Base-by-base conservation (phyloP, 495 filamentous ascomycete genomes). In the Letharia lupina region DNA sequence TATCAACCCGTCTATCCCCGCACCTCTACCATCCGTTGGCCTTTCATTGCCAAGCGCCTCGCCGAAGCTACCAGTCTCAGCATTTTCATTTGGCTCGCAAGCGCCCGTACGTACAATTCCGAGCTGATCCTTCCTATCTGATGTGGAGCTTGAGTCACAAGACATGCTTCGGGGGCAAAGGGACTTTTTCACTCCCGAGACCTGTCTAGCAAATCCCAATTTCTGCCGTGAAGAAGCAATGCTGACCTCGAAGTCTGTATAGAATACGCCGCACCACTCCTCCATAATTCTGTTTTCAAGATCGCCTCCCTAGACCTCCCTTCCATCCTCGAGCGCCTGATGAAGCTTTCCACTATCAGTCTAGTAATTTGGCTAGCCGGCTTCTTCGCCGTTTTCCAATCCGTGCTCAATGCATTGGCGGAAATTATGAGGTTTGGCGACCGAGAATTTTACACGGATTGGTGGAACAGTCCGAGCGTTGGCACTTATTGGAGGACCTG, bases 1-100 rank as follows among this genome's bases (percentile, higher is more conserved):
- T 98, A 98, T 76, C 94, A 98, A 76, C 93, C 94, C 1, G 91
- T 95, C 15, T 98, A 98, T 72, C 94, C 94, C 15, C 88, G 91
- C 52, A 89, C 87, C 20, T 73, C 80, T 1, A 80, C 81, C 41
- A 90, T 96, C 69, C 84, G 93, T 50, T 96, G 91, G 90, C 71
- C 82, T 4, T 97, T 97, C 73, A 89, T 98, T 33, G 75, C 82
- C 18, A 96, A 96, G 75, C 85, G 94, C 13, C 71, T 93, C 33
- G 83, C 81, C 23, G 94, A 98, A 76, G 85, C 89, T 23, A 76
- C 87, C 28, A 85, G 83, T 45, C 78, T 98, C 16, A 82, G 83
- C 63, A 86, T 93, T 60, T 90, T 95, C 72, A 96, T 98, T 71
- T 98, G 93, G 93, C 86, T 97, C 65, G 83, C 89, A 12, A 89